Evolutionary conservation across 2,329 filamentous ascomycete species (phyloP), one percentile per base, ranked within the genome.

Genomic region (Ampelomyces quisqualis): DNA sequence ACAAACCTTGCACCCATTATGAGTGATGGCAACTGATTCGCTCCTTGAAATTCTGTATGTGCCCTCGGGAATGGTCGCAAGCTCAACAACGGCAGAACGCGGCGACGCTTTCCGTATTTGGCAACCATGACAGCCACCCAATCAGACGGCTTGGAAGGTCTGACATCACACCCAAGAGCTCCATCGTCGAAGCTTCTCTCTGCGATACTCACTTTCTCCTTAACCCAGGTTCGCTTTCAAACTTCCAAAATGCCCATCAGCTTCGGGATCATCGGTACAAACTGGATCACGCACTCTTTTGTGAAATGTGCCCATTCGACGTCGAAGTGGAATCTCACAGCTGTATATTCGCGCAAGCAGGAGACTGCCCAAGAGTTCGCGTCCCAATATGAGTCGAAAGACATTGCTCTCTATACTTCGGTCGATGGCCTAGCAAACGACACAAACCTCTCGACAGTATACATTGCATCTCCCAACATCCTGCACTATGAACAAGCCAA

Each of bases 201-300:
- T n/a, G n/a, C n/a, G n/a, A n/a, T n/a, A n/a, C n/a, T n/a, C n/a
- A n/a, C n/a, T n/a, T n/a, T n/a, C n/a, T n/a, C n/a, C n/a, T n/a
- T n/a, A n/a, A n/a, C n/a, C 19, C 20, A 17, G 7, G 2, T 8
- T 23, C 35, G 7, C 20, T 18, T 30, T 23, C 24, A n/a, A 32
- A 17, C 30, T 24, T 24, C 18, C 50, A 57, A 43, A 32, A 62
- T 58, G 54, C 23, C 38, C 20, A 65, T 76, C 57, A 70, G 63
- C 33, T 73, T 74, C 55, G 73, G 64, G 38, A 68, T 70, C 42
- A 72, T 76, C 43, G 73, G 73, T 50, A 74, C 72, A 14, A 65
- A 62, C 56, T 77, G 74, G 74, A 77, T 77, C 55, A 76, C 73
- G 3, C 69, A 72, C 47, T 73, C 71, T 7, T 77, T 69, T 59